A percentile compares a stretch with the other conserved stretches of the same genome.
These are phyloP conservation scores for Fusarium mexicanum DNA, from an alignment of 2,329 filamentous ascomycete species.

Conservation along the genomic window DNA sequence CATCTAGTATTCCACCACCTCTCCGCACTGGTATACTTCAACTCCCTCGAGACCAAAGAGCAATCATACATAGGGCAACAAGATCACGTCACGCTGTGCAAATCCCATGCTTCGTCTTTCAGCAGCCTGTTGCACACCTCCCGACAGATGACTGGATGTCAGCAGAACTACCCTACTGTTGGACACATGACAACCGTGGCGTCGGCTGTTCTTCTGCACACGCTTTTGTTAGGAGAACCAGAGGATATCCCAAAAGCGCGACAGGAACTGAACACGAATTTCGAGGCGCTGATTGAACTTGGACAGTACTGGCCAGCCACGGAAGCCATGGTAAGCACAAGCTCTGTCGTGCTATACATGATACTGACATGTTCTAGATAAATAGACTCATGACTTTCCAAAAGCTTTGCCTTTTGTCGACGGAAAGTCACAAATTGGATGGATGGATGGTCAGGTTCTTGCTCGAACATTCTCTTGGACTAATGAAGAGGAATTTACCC, in stretches of 20 bases:
- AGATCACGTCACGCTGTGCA: background rate
- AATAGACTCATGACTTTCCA: background rate
- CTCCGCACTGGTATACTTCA: background rate
- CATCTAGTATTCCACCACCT: background rate
- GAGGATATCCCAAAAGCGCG: background rate
- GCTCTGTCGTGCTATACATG: accelerated
- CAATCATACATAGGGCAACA: background rate
- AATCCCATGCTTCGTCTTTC: background rate
- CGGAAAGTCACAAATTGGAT: constrained; percentile 1
- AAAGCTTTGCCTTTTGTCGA: background rate
- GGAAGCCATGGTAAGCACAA: background rate
- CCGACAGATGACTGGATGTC: background rate
- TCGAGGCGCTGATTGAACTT: background rate
- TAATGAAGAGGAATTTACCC: background rate
- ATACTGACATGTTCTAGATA: background rate
- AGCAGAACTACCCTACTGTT: background rate
- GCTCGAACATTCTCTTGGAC: background rate
- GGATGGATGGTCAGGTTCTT: constrained; percentile 6
- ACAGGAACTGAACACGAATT: constrained; percentile 1
- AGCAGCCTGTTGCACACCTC: background rate
- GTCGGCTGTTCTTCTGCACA: background rate
- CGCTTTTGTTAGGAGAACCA: background rate
- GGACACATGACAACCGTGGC: constrained; percentile 3
- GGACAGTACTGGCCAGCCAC: background rate
- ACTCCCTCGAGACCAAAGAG: background rate